Evolutionary conservation across 1,139 yeast genomes (phyloP).

Genomic region (Lodderomyces elongisporus): DNA sequence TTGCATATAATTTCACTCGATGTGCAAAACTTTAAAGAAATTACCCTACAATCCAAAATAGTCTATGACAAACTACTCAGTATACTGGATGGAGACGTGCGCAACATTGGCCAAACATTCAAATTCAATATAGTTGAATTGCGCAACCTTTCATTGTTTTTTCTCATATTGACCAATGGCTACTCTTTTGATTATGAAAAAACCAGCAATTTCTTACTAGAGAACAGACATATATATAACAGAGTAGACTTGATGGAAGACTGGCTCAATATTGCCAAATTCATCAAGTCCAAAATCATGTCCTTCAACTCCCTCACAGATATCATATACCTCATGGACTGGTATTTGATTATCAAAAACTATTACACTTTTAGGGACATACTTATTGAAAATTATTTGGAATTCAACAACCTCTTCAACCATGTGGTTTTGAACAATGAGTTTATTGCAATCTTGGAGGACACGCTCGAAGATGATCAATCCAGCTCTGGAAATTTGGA

Average conservation of each 20-base stretch:
- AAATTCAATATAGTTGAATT: constrained; percentile 12
- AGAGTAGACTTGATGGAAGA: constrained; percentile 16
- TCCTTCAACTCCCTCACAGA: constrained; percentile 22
- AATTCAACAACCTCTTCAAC: constrained; percentile 27
- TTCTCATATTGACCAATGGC: constrained; percentile 22
- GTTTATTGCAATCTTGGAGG: constrained; percentile 21
- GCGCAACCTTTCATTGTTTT: constrained; percentile 16
- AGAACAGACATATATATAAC: constrained; percentile 9
- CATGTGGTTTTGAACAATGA: constrained; percentile 24
- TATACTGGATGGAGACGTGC: constrained; percentile 11
- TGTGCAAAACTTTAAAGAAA: constrained; percentile 14
- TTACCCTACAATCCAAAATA: constrained; percentile 8
- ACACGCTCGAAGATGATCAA: constrained; percentile 6
- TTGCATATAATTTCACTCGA: constrained; percentile 16
- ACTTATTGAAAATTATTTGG: constrained; percentile 26
- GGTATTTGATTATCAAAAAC: constrained; percentile 26
- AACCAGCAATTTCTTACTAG: constrained; percentile 9
- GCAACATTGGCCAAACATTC: constrained; percentile 9
- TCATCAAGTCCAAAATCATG: constrained; percentile 17
- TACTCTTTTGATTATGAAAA: constrained; percentile 14
- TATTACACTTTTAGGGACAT: constrained; percentile 20
- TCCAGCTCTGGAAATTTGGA: background rate
- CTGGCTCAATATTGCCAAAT: constrained; percentile 24
- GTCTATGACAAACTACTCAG: constrained; percentile 10
- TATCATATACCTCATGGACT: constrained; percentile 22